Evolutionary conservation across 768 basidiomycete genomes (phyloP), one percentile per base, ranked within the genome.

Genomic region (Auricularia heimuer): DNA sequence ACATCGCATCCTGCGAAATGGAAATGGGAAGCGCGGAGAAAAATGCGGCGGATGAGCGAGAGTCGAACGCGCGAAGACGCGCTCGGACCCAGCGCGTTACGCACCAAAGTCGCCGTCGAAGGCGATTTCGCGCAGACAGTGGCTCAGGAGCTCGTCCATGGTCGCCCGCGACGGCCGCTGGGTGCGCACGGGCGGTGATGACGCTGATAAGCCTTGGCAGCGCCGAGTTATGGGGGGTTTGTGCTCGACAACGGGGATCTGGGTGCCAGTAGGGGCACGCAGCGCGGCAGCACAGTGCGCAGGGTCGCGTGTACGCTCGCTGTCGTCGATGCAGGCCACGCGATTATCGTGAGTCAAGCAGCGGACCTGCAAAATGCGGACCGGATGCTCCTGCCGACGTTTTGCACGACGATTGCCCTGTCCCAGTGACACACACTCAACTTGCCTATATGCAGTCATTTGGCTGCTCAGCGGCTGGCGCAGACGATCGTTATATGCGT

Each of bases 31-130:
- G 29, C 29, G 29, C 29, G 29, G 29, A 29, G 12, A 67, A 66
- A 66, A 70, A 63, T 37, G 2, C 33, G 62, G 61, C 64, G 66
- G 63, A 54, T 44, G 68, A 54, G 63, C 29, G 44, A 63, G 67
- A 45, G 36, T 64, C 61, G 66, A 66, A 63, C 65, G n/a, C 35
- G 54, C 62, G 51, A 21, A 63, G 39, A 29, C 36, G 29, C 44
- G 54, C n/a, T 56, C 44, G 47, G 21, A 54, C 12, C 35, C 21
- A 39, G 39, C 44, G 56, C 37, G 62, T 44, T 18, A 82, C 88
- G 79, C 74, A 94, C 93, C 93, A 54, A 92, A 79, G 73, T 94
- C 91, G 4, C 93, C 93, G 70, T 94, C 92, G 75, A 94, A 94
- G 4, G 94, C 85, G 36, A 96, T 80, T 74, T 96, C 92, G 45